Evolutionary conservation across 768 basidiomycete species (phyloP).

Genomic region (Dacryopinax primogenitus): DNA sequence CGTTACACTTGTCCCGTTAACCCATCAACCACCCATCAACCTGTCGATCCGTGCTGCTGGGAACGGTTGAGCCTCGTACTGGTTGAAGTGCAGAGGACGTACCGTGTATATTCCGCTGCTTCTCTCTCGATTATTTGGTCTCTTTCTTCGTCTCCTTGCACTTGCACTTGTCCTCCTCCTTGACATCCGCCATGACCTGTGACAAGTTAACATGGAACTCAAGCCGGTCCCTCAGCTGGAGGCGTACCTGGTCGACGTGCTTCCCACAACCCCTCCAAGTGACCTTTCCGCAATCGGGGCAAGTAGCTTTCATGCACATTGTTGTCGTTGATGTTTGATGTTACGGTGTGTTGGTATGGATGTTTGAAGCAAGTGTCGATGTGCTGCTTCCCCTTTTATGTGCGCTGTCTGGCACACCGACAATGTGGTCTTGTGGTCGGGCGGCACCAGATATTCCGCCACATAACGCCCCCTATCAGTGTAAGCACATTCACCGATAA

Average conservation of each 20-base stretch:
- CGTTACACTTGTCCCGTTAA: background rate
- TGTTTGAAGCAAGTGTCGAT: too few species aligned
- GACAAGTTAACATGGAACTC: background rate
- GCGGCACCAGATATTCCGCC: too few species aligned
- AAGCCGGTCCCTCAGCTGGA: background rate
- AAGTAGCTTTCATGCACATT: background rate
- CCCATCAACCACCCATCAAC: background rate
- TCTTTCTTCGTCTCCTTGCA: background rate
- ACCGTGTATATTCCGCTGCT: too few species aligned
- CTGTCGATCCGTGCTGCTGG: background rate
- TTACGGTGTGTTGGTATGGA: too few species aligned
- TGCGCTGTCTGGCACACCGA: too few species aligned
- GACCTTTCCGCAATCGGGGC: background rate
- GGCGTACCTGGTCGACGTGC: background rate
- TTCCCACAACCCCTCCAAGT: background rate
- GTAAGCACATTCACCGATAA: too few species aligned
- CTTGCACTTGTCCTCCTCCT: conserved; percentile 6
- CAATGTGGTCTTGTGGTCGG: too few species aligned
- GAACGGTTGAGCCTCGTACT: too few species aligned
- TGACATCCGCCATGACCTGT: conserved; percentile 4
- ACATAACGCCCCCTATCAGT: too few species aligned
- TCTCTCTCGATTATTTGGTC: background rate
- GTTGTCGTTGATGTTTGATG: background rate
- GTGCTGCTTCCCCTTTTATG: too few species aligned
- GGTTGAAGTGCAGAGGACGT: too few species aligned